phyloP scores from a whole-genome alignment of 225 moss, liverwort and hornwort genomes.

The Physcomitrium patens region DNA sequence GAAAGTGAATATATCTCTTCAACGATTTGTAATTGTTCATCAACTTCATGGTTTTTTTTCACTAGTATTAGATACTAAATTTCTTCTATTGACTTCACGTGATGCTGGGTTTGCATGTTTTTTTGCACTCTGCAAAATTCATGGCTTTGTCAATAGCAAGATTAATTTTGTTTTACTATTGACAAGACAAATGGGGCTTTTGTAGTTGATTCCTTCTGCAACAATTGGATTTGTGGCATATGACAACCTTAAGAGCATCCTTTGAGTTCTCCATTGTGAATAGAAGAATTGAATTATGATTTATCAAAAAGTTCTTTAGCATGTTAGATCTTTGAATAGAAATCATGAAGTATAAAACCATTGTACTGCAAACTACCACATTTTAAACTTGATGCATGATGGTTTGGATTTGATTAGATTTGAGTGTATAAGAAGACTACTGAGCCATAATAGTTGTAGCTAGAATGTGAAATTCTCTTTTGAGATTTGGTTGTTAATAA shows the following conservation, averaged over 20 bases:
- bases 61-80: background rate
- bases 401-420: background rate
- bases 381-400: background rate
- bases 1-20: constrained; percentile 51
- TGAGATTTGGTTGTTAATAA: no score
- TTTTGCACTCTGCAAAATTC: background rate
- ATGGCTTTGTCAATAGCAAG: background rate
- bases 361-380: background rate
- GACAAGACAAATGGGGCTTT: constrained; percentile 3
- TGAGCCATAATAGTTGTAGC: no score
- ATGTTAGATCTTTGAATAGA: background rate
- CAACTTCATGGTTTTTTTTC: background rate
- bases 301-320: constrained; percentile 1
- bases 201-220: constrained; percentile 84
- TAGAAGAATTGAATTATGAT: constrained; percentile 32
- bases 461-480: no score
- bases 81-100: background rate
- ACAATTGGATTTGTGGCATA: constrained; percentile 94
- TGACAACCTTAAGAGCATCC: constrained; percentile 72
- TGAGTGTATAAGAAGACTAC: no score
- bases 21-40: background rate
- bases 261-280: constrained; percentile 76
- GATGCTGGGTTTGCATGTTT: background rate
- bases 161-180: background rate
- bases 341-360: background rate